These are phyloP conservation scores for Volvox reticuliferus DNA, from an alignment of 139 green algal species.

Conservation along the genomic window DNA sequence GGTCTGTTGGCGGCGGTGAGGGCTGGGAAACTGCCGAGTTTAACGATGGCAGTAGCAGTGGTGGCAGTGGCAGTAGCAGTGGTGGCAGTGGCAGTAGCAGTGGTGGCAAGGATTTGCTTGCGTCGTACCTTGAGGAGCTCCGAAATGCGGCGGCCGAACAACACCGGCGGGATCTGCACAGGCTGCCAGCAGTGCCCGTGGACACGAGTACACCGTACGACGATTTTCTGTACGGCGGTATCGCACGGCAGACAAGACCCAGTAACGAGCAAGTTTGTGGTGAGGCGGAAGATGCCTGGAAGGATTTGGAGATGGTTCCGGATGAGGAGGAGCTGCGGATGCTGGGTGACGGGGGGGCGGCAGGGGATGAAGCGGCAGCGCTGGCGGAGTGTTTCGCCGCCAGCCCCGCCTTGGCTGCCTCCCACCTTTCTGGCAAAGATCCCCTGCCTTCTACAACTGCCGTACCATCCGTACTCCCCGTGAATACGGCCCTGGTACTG, in stretches of 20 bases:
- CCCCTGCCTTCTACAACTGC: no score
- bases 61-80: background rate
- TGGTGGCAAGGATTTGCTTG: background rate
- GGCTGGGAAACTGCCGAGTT: background rate
- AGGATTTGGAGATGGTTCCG: background rate
- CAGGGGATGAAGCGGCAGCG: background rate
- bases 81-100: no score
- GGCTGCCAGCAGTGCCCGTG: no score
- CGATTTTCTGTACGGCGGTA: no score
- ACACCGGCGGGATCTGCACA: no score
- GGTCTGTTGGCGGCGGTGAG: conserved; percentile 3
- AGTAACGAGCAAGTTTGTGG: no score
- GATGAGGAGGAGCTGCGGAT: conserved; percentile 14
- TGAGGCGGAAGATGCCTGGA: no score
- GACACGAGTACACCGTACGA: no score
- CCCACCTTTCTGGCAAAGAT: background rate
- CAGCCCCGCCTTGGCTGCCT: background rate
- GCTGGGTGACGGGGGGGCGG: background rate
- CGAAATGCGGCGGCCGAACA: no score
- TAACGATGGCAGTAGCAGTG: background rate
- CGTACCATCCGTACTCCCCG: background rate
- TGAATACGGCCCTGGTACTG: background rate
- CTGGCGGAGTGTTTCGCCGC: background rate
- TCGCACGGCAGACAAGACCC: no score
- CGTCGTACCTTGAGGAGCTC: background rate